Evolutionary conservation across 257 asterid genomes (phyloP).

Genomic region (Gentiana dahurica): DNA sequence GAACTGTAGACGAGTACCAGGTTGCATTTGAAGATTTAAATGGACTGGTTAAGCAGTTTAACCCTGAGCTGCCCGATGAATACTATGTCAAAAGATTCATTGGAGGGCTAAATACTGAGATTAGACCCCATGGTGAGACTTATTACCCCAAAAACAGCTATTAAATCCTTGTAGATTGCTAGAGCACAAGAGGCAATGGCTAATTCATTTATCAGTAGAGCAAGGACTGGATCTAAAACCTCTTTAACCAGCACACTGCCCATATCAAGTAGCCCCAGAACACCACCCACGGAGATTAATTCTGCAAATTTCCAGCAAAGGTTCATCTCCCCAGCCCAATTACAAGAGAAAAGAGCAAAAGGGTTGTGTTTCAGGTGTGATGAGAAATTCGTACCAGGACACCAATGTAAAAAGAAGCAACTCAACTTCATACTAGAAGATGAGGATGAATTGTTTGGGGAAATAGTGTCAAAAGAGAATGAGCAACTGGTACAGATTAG

Average conservation of each 20-base stretch:
- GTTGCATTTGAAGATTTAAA: too few species aligned
- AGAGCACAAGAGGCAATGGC: not conserved
- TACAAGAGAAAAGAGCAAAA: not conserved
- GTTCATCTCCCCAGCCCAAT: not conserved
- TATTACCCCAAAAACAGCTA: not conserved
- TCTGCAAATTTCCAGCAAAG: not conserved
- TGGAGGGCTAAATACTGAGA: not conserved
- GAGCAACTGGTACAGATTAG: too few species aligned
- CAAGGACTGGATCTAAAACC: not conserved
- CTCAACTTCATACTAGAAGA: too few species aligned
- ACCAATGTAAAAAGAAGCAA: too few species aligned
- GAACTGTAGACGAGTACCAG: too few species aligned
- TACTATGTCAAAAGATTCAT: not conserved
- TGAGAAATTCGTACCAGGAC: too few species aligned
- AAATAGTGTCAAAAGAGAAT: too few species aligned
- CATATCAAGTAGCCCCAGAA: not conserved
- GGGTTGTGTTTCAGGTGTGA: not conserved
- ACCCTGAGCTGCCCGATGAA: not conserved
- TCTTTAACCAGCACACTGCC: not conserved
- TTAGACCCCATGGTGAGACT: not conserved
- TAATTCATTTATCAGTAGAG: not conserved
- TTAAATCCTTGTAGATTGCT: not conserved
- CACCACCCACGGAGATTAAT: not conserved
- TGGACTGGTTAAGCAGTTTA: too few species aligned
- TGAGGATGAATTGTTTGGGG: too few species aligned